Evolutionary conservation across 148 eudicot genomes (phyloP), one percentile per base, ranked within the genome.

Genomic region (Rhododendron mucronatum): DNA sequence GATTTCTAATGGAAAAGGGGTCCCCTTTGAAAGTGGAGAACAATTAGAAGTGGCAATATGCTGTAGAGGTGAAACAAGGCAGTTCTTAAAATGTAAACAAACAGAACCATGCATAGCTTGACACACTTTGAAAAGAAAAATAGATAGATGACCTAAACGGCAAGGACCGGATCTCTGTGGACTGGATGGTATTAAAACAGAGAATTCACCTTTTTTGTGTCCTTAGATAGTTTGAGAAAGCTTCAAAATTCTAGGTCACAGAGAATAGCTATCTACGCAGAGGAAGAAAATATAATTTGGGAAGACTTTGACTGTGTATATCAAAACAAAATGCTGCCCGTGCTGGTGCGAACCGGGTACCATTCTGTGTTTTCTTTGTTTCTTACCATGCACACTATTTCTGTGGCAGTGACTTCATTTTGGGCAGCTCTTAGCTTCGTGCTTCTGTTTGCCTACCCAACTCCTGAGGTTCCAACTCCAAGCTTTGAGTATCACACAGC

Each of bases 401-500:
- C 82, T 63, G 57, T 89, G 87, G 91, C 95, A 97, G 99, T 97
- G 87, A 90, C 98, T 41, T 87, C 93, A 41, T 97, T 93, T 88
- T 97, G 99, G 99, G 91, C 93, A 84, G 95, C 94, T 65, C 95
- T 97, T 83, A 94, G 98, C 93, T 94, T 94, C 89, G 87, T 97
- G 88, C 89, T 94, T 90, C 90, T 89, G 87, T 97, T 95, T 88
- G 99, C 99, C 57, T 97, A 97, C 89, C 99, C 99, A 48, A 93
- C 98, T 79, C 99, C 99, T 1, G 95, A 97, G 91, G 28, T 93
- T 90, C 95, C 96, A 80, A 95, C 99, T 30, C 99, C 99, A 57
- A 97, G 99, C 90, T 97, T 90, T 88, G 99, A 97, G 92, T 95
- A 83, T 87, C 98, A 95, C 83, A 90, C 98, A 83, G 98, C 98